phyloP scores from a whole-genome alignment of 164 flowering plant genomes.

The Taxillus chinensis region DNA sequence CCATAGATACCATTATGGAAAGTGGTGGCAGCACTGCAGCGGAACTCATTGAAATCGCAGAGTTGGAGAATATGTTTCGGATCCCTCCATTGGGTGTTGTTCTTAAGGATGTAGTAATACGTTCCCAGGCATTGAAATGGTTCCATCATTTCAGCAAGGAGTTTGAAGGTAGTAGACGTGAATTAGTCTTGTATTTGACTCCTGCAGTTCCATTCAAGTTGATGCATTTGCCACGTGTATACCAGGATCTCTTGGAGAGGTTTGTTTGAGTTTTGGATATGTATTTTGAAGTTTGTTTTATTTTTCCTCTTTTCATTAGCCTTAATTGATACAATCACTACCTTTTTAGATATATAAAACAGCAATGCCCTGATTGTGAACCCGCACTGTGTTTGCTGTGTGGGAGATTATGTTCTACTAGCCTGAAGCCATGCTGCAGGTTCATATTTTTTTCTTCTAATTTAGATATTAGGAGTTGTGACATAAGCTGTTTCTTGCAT shows the following conservation, averaged over 20 bases:
- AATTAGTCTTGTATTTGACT: conserved; percentile 22
- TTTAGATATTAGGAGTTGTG: not conserved
- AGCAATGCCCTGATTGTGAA: conserved; percentile 60
- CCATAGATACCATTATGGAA: conserved; percentile 19
- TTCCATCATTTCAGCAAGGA: conserved; percentile 42
- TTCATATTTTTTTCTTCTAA: conserved; percentile 8
- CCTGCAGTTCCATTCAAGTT: conserved; percentile 80
- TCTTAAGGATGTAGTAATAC: conserved; percentile 37
- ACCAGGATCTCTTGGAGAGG: conserved; percentile 93
- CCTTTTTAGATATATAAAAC: conserved; percentile 72
- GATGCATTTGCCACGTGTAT: conserved; percentile 66
- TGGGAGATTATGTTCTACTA: conserved; percentile 76
- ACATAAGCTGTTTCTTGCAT: not conserved
- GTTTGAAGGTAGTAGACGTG: conserved; percentile 19
- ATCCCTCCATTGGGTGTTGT: conserved; percentile 56
- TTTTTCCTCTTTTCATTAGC: not conserved
- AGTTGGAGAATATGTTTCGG: conserved; percentile 54
- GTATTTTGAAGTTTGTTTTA: not conserved
- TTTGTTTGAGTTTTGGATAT: conserved; percentile 12
- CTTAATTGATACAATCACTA: not conserved
- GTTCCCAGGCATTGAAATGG: conserved; percentile 47
- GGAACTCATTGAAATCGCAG: conserved; percentile 39
- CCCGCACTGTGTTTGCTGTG: conserved; percentile 87
- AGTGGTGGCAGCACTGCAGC: conserved; percentile 6
- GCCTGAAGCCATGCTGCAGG: conserved; percentile 92